Conservation (phyloP, 306 rosid species). For the Phaseolus lunatus region DNA sequence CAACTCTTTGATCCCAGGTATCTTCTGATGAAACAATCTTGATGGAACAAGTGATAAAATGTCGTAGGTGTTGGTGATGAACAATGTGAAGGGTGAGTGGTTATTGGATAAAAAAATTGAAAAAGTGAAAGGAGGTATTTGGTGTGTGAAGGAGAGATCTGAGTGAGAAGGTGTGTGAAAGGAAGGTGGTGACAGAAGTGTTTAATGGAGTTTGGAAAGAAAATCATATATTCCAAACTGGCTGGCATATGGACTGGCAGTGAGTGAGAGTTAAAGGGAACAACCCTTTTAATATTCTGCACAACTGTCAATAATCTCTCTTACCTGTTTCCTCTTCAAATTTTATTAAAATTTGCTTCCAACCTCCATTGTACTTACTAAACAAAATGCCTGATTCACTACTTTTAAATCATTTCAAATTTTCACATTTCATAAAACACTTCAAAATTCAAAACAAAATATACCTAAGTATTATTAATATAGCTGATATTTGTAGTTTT, state of each 20-base stretch:
- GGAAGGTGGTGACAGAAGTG: conserved; percentile 71
- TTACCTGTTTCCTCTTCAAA: conserved; percentile 48
- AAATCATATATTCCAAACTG: conserved; percentile 54
- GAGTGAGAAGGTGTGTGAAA: conserved; percentile 57
- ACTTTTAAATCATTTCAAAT: too few relatives aligned
- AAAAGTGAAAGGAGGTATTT: too few relatives aligned
- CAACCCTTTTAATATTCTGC: conserved; percentile 48
- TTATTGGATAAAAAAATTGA: too few relatives aligned
- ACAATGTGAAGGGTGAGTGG: background rate
- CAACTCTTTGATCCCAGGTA: background rate
- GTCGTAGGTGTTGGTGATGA: background rate
- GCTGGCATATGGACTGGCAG: conserved; percentile 62
- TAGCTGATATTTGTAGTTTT: conserved; percentile 28
- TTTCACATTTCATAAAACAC: background rate
- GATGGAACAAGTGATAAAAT: background rate
- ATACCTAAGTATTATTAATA: too few relatives aligned
- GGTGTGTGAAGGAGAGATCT: conserved; percentile 46
- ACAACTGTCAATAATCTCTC: conserved; percentile 44
- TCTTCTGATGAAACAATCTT: too few relatives aligned
- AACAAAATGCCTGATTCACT: background rate
- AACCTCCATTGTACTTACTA: background rate
- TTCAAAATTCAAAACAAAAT: background rate
- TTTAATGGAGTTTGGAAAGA: conserved; percentile 43
- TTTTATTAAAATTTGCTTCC: background rate
- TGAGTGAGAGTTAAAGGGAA: conserved; percentile 63